Base-by-base conservation (phyloP, 164 flowering plant species). In the Taxillus chinensis region DNA sequence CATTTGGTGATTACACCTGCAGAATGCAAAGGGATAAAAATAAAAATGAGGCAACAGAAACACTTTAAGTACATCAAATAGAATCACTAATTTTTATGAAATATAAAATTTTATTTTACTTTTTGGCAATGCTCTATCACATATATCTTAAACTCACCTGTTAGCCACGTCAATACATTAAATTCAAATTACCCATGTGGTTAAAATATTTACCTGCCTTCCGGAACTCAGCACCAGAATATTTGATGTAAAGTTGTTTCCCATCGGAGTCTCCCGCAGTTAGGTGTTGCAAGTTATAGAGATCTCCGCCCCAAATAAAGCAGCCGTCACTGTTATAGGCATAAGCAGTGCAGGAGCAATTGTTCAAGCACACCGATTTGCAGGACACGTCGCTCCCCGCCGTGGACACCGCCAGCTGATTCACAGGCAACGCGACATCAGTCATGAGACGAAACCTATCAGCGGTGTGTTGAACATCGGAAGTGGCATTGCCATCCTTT, bases 321-420 rank as follows among this genome's bases (percentile, higher is more conserved):
- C 59, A 57, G 12, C 43, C 59, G 11, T 40, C 59, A 38, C 59
- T 40, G 43, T 57, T 41, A 57, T 9, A 57, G 0, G 59, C 43
- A 40, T 57, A 57, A 57, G 15, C 43, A 38, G 59, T 37, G 41
- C 59, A 57, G 39, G 59, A 57, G 16, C 59, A 57, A 11, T 57
- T 57, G 4, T 14, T 57, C 59, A 57, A 57, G 43, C 59, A 57
- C 11, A 3, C 7, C 11, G 59, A 38, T 14, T 14, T 57, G 59
- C 59, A 57, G 4, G 6, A n/a, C 14, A 57, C 7, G 43, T 5
- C 10, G 4, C 5, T 57, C 59, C 16, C 11, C 4, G 5, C 59
- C 4, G 6, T 5, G 4, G 10, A 38, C 9, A 5, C 2, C 10
- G n/a, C 2, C 10, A 38, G 3, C 9, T 41, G 59, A 57, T 57